phyloP scores from a whole-genome alignment of 2,329 filamentous ascomycete genomes.

The Aureobasidium vineae region DNA sequence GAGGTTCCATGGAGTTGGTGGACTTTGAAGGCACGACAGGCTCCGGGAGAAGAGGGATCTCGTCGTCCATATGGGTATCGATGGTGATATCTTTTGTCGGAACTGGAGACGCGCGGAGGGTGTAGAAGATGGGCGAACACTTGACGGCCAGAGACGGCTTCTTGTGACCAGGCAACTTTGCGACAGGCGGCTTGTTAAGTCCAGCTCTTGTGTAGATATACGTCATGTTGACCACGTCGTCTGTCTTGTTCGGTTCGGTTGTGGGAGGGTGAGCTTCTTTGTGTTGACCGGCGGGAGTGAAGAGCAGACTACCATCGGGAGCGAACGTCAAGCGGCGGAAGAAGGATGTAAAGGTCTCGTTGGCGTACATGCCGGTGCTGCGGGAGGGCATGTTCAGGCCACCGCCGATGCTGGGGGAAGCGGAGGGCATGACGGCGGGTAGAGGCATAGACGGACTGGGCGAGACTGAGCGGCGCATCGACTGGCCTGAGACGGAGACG shows the following conservation, averaged over 20 bases:
- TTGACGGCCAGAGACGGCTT: slow-evolving; percentile 95
- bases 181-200: slow-evolving; percentile 93
- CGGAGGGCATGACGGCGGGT: slow-evolving; percentile 92
- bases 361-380: slow-evolving; percentile 90
- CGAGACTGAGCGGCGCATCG: slow-evolving; percentile 75
- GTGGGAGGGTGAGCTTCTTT: slow-evolving; percentile 71
- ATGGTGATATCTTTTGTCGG: slow-evolving; percentile 89
- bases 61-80: slow-evolving; percentile 84
- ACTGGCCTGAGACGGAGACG: slow-evolving; percentile 54
- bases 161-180: slow-evolving; percentile 94
- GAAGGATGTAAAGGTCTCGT: slow-evolving; percentile 95
- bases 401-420: slow-evolving; percentile 76
- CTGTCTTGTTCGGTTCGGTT: slow-evolving; percentile 68
- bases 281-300: slow-evolving; percentile 94
- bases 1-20: slow-evolving; percentile 78
- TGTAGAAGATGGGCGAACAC: slow-evolving; percentile 89
- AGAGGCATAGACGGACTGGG: slow-evolving; percentile 91
- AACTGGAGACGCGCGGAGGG: slow-evolving; percentile 63
- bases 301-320: slow-evolving; percentile 87
- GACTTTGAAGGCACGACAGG: slow-evolving; percentile 60
- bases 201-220: slow-evolving; percentile 97
- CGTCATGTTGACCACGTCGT: slow-evolving; percentile 93
- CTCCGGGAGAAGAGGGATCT: slow-evolving; percentile 80
- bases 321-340: slow-evolving; percentile 93
- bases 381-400: slow-evolving; percentile 54